Percentiles rank a stretch among this genome's conserved stretches.
These are phyloP conservation scores for Mortierella sp. DNA, from an alignment of 371 early-diverging fungal genomes.

Conservation along the genomic window DNA sequence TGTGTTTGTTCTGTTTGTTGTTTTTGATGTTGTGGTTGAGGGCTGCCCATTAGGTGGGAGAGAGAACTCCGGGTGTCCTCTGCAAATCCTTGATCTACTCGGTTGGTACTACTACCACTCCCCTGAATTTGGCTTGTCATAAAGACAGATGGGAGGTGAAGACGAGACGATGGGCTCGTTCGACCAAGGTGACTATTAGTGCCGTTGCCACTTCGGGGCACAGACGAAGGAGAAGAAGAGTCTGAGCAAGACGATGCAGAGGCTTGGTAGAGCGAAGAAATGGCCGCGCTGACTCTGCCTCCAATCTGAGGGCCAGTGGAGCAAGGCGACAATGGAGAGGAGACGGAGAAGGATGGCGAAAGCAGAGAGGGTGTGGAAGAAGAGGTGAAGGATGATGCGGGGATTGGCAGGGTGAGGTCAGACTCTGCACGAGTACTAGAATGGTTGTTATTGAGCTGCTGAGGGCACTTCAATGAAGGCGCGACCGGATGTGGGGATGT, in stretches of 20 bases:
- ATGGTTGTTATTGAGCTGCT: background rate
- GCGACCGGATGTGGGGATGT: constrained; percentile 11
- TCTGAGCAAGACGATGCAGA: background rate
- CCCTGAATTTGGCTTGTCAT: background rate
- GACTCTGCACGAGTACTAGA: background rate
- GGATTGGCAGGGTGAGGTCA: background rate
- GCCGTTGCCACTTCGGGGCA: background rate
- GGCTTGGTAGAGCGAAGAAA: constrained; percentile 10
- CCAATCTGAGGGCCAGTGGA: background rate
- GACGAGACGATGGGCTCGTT: background rate
- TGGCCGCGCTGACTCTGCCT: constrained; percentile 4
- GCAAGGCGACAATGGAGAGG: background rate
- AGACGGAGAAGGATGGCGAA: background rate
- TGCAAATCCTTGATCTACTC: constrained; percentile 13
- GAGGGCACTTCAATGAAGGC: constrained; percentile 7
- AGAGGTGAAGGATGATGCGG: background rate
- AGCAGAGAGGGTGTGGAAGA: background rate
- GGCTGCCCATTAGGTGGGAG: constrained; percentile 13
- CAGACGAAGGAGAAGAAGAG: constrained; percentile 1
- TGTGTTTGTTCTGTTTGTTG: background rate
- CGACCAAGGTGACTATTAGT: background rate
- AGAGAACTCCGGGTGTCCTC: constrained; percentile 17
- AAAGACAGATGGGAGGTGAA: constrained; percentile 7
- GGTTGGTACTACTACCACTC: background rate
- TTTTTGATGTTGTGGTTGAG: background rate